Base-by-base conservation (phyloP, 768 basidiomycete genomes). In the Dendrothele bispora region DNA sequence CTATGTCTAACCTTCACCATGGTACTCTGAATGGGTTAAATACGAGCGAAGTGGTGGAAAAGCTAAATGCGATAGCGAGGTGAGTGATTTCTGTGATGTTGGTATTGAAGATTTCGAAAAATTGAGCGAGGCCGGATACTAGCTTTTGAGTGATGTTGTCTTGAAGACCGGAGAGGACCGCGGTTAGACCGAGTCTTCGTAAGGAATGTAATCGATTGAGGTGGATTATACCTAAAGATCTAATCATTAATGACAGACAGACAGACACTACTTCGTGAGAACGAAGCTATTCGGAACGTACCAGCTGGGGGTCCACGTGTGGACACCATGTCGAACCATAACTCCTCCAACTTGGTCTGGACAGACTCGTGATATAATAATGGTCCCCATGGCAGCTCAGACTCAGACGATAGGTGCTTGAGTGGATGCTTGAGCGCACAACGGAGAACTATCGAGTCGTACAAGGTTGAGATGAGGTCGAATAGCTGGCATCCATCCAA, bases 341-440 rank as follows among this genome's bases (percentile, higher is more conserved):
- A 30, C n/a, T 45, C 43, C 21, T 45, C 43, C 32, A 45, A 20
- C 7, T 17, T 22, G 21, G 43, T 8, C 14, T 11, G 43, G 17
- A 45, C 43, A 30, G 42, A 43, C 34, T 45, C 34, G 43, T 45
- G 43, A 22, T 45, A 45, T 32, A 36, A 21, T 7, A 34, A 36
- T 7, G 43, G 32, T 6, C 43, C 43, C 43, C 43, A 45, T 4
- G 43, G 10, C 24, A 45, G 34, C 22, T 45, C 43, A 18, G 30
- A 8, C 24, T 29, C 12, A 22, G 32, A 5, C 22, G 43, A 22
- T n/a, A n/a, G n/a, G n/a, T n/a, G n/a, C n/a, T n/a, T n/a, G n/a
- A n/a, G n/a, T n/a, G n/a, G n/a, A n/a, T n/a, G n/a, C 4, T 32
- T 15, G 5, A 45, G 43, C 24, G 26, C 21, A 18, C 22, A 36